These are phyloP conservation scores for Talaromyces islandicus DNA, from an alignment of 2,329 filamentous ascomycete species.

Conservation along the genomic window DNA sequence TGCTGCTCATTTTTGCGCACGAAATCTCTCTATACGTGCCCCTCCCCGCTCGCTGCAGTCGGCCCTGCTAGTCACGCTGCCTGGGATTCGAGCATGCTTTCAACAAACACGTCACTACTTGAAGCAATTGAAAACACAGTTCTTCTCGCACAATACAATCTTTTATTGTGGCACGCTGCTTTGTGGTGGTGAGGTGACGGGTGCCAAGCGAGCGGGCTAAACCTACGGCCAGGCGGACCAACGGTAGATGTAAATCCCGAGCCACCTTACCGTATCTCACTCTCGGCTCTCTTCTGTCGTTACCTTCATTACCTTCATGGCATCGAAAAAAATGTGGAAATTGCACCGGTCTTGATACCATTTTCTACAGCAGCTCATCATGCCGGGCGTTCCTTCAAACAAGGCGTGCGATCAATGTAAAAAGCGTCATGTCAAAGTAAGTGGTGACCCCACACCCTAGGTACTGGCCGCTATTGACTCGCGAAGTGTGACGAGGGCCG, in stretches of 20 bases:
- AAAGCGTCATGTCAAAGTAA: conserved; percentile 33
- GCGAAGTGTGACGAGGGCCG: conserved; percentile 35
- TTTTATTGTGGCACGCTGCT: background rate
- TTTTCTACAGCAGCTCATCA: conserved; percentile 13
- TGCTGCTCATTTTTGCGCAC: background rate
- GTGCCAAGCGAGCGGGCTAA: background rate
- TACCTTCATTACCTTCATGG: background rate
- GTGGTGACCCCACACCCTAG: background rate
- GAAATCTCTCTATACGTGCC: background rate
- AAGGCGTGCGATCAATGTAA: conserved; percentile 36
- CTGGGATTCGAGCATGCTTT: background rate
- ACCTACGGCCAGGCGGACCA: background rate
- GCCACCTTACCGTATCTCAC: too few relatives aligned
- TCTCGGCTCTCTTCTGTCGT: too few relatives aligned
- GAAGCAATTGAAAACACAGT: background rate
- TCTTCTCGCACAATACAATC: background rate
- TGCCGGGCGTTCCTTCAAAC: conserved; percentile 36
- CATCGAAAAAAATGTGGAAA: background rate
- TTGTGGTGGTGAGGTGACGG: background rate
- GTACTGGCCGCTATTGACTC: background rate
- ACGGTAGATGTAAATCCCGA: background rate
- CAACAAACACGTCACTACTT: background rate
- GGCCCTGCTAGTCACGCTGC: background rate
- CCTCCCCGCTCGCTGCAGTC: background rate
- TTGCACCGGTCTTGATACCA: background rate